Evolutionary conservation across 108 stramenopile species (phyloP).

Genomic region (Pseudonitzschia pungens): DNA sequence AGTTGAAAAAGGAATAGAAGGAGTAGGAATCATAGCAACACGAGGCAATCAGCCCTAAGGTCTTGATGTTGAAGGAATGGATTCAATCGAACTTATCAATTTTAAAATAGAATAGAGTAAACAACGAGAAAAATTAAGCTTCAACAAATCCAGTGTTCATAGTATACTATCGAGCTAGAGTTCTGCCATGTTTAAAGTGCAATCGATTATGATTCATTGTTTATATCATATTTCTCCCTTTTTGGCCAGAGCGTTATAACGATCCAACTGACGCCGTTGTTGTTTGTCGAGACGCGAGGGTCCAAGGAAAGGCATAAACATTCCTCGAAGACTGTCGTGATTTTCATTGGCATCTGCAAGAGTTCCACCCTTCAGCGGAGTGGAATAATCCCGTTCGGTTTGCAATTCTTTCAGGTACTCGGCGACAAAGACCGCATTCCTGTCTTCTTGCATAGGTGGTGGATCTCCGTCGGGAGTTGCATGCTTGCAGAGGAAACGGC

Average conservation of each 20-base stretch:
- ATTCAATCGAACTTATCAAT: not conserved
- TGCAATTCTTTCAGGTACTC: constrained; percentile 4
- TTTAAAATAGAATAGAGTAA: not conserved
- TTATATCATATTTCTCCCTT: constrained; percentile 17
- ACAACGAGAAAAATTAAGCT: not conserved
- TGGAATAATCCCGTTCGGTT: constrained; percentile 1
- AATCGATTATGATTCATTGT: no score
- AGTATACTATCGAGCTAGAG: no score
- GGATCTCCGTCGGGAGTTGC: not conserved
- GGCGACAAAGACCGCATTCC: not conserved
- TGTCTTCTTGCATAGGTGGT: not conserved
- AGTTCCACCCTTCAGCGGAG: not conserved
- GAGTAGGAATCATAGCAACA: not conserved
- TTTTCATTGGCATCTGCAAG: not conserved
- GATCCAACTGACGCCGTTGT: constrained; percentile 11
- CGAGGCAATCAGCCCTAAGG: not conserved
- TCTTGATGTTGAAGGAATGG: not conserved
- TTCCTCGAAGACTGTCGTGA: not conserved
- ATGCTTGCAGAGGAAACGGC: constrained; percentile 9
- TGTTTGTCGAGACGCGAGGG: constrained; percentile 15
- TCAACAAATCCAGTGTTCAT: not conserved
- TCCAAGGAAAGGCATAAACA: not conserved
- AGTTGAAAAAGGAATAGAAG: not conserved
- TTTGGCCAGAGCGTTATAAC: constrained; percentile 4
- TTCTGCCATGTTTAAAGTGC: not conserved